These are phyloP conservation scores for Sechiopsis laciniata DNA, from an alignment of 306 rosid species.

Conservation along the genomic window DNA sequence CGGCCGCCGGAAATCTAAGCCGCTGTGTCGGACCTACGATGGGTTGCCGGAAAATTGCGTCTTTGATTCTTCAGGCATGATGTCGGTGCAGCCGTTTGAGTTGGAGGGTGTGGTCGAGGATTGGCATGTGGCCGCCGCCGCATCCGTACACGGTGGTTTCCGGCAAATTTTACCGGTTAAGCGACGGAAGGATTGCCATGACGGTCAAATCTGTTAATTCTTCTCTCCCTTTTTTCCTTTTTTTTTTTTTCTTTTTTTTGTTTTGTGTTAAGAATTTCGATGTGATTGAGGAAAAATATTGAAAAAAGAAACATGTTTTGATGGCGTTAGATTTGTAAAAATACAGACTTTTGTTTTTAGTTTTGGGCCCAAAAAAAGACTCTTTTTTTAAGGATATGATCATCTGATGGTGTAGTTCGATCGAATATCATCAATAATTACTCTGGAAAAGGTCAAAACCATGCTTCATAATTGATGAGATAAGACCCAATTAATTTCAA, in stretches of 20 bases:
- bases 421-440: neutral
- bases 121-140: constrained; percentile 39
- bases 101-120: too few species aligned
- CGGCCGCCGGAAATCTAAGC: constrained; percentile 69
- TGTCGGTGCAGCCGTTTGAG: neutral
- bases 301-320: constrained; percentile 5
- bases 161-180: constrained; percentile 42
- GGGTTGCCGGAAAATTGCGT: constrained; percentile 38
- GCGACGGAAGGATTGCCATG: constrained; percentile 50
- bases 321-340: constrained; percentile 19
- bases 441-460: constrained; percentile 1
- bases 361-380: neutral
- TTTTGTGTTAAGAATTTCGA: neutral
- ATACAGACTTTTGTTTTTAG: constrained; percentile 18
- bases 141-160: constrained; percentile 33
- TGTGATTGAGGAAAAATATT: constrained; percentile 5
- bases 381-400: neutral
- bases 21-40: constrained; percentile 31
- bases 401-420: neutral
- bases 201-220: constrained; percentile 37
- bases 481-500: constrained; percentile 9
- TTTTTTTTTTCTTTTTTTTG: neutral
- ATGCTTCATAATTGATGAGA: constrained; percentile 4
- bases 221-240: neutral
- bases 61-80: constrained; percentile 40